Base-by-base conservation (phyloP, 1,284 basidiomycete genomes). In the Trichosporon ovoides region DNA sequence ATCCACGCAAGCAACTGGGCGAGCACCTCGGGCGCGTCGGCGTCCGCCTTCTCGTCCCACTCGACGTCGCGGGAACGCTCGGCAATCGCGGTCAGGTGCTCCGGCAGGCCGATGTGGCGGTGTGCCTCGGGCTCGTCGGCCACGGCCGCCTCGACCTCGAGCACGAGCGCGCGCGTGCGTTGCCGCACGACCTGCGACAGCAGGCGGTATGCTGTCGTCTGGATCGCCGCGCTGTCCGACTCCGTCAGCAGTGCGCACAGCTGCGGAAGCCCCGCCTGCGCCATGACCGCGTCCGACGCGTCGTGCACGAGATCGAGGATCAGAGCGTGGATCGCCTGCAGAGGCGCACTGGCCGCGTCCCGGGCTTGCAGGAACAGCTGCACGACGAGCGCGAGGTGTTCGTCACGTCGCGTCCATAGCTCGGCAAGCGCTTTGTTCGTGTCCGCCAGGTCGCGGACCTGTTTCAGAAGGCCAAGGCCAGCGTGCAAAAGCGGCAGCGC, bases 1-100 rank as follows among this genome's bases (percentile, higher is more conserved):
- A 97, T 89, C 95, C 95, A 98, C 9, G 83, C 83, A 4, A 98
- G 80, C n/a, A 98, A 78, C 68, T 86, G 64, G 11, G 64, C 68
- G 13, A 68, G 50, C 43, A 66, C 61, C 3, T 54, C 56, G 16
- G 60, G 58, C 77, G 81, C 69, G 10, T 76, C 71, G n/a, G 78
- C 75, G 4, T 62, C 64, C 19, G 76, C 76, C 14, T 75, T 43
- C 9, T 56, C 61, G 14, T 48, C 43, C 58, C 67, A 72, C 11
- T 82, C 80, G 1, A 79, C 68, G 19, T 71, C 70, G 48, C 83
- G 66, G 28, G 75, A 80, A 22, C 78, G 78, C 59, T 83, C 82
- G 13, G 90, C 68, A n/a, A 91, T 80, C 3, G 79, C 77, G 18
- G 94, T 66, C 12, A 95, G 78, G 66, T 89, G 85, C 1, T 61